Base-by-base conservation (phyloP, 2,329 filamentous ascomycete genomes). In the Penicillium nordicum region DNA sequence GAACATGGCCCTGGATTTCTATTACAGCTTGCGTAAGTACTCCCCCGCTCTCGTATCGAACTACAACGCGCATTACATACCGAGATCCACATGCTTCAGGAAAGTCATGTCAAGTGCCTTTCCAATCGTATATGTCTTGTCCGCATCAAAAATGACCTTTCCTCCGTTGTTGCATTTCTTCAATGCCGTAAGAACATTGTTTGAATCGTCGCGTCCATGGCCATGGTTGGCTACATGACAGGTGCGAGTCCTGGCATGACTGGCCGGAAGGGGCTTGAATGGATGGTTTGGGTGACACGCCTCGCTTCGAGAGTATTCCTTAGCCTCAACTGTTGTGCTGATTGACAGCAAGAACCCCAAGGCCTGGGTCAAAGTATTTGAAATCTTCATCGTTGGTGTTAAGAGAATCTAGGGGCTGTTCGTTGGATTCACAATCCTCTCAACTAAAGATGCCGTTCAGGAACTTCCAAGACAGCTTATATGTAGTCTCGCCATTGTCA, bases 71-170 rank as follows among this genome's bases (percentile, higher is more conserved):
- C 16, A 25, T 21, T 23, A 58, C 55, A 75, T 76, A 76, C 83
- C 80, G 5, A 88, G 73, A 68, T 90, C 87, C 30, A 89, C 78
- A 60, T 83, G 76, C 42, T 84, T 76, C 18, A 89, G 73, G 68
- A 86, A 88, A 0, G 84, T 87, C 62, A 89, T 71, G 63, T 89
- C 83, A 34, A 89, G 68, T 0, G 86, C 84, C 0, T 83, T 88
- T 14, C 80, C 85, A 58, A 89, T 81, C 1, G 78, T 82, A 67
- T 88, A 89, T 4, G 76, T 78, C 55, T 78, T 74, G 30, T 82
- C 80, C 18, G 76, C 73, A 3, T 79, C 76, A 45, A 88, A 82
- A 2, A 88, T 76, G 5, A 87, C 81, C 12, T 81, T 82, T 8
- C 86, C 86, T 11, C 85, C 85, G 57, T 84, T 73, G 64, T 88